Evolutionary conservation across 2,329 filamentous ascomycete genomes (phyloP).

Genomic region (Hymenotorrendiella dingleyae): DNA sequence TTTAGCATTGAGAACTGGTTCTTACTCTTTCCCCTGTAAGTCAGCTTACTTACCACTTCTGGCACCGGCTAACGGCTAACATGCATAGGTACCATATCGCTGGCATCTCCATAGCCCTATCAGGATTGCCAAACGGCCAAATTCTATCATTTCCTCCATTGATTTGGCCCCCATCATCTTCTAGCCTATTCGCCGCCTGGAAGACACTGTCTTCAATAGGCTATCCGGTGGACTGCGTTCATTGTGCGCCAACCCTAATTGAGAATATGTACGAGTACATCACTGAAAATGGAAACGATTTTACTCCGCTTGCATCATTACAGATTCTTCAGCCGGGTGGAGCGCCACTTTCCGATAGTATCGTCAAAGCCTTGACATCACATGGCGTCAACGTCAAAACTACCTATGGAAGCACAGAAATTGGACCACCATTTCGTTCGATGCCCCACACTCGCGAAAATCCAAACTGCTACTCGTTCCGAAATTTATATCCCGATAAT

Average conservation of each 20-base stretch:
- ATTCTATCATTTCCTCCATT: slow-evolving; percentile 29
- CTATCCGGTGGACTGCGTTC: slow-evolving; percentile 26
- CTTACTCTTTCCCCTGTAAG: slow-evolving; percentile 30
- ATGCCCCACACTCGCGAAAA: slow-evolving; percentile 26
- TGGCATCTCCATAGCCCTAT: slow-evolving; percentile 28
- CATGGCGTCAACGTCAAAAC: slow-evolving; percentile 31
- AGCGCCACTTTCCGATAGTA: slow-evolving; percentile 24
- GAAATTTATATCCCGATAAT: slow-evolving; percentile 26
- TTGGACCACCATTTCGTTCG: slow-evolving; percentile 29
- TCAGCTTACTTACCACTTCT: neutral
- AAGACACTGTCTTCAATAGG: slow-evolving; percentile 23
- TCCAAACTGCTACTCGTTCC: slow-evolving; percentile 26
- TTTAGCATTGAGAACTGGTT: slow-evolving; percentile 31
- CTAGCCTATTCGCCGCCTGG: slow-evolving; percentile 25
- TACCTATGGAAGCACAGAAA: slow-evolving; percentile 31
- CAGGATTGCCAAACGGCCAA: slow-evolving; percentile 29
- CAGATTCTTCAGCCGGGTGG: slow-evolving; percentile 31
- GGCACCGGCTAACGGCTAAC: slow-evolving; percentile 1
- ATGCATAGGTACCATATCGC: slow-evolving; percentile 27
- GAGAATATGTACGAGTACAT: slow-evolving; percentile 30
- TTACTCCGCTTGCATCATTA: slow-evolving; percentile 22
- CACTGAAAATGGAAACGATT: slow-evolving; percentile 21
- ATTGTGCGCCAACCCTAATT: slow-evolving; percentile 29
- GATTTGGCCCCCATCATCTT: slow-evolving; percentile 27
- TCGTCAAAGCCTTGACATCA: slow-evolving; percentile 22